Base-by-base conservation (phyloP, 148 eudicot genomes). In the Vaccinium myrtillus region DNA sequence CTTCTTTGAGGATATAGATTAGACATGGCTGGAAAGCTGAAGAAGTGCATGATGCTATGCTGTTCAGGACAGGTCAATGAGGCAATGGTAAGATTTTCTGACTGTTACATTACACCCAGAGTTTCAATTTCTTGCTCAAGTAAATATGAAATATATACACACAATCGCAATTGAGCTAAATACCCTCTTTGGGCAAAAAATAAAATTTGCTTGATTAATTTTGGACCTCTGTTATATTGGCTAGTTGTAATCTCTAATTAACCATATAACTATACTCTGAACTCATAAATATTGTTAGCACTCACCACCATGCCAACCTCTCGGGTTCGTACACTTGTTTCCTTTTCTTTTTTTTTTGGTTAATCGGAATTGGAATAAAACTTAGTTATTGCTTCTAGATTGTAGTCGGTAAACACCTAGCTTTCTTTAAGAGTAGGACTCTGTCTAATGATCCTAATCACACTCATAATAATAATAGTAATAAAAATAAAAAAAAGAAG, bases 41-140 rank as follows among this genome's bases (percentile, higher is more conserved):
- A 69, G 74, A 69, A 69, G 6, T 69, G 74, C 74, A 69, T 69
- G 74, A 27, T 69, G 74, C 39, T 69, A 69, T 69, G 74, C 74
- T 69, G 74, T 25, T 27, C 74, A 69, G 74, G 8, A 69, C 74
- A 12, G 43, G 36, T 13, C 36, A 27, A 16, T 36, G 74, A 12
- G 43, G 36, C 5, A 15, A 27, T 16, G 74, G 74, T 69, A 69
- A 27, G 74, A 69, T 8, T 69, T 12, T 30, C 74, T 27, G 16
- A 69, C 74, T 69, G 18, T 69, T 27, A 16, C 39, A 4, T 69
- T 27, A 69, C 39, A 27, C 32, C 74, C 39, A 67, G 73, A 67
- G 70, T 67, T 67, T 67, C 73, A 67, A 25, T 67, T 67, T 67
- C 73, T 67, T 25, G 32, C 36, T 67, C 16, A 25, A 13, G 32